These are phyloP conservation scores for Lepidium sativum DNA, from an alignment of 345 rosid genomes.

Conservation along the genomic window DNA sequence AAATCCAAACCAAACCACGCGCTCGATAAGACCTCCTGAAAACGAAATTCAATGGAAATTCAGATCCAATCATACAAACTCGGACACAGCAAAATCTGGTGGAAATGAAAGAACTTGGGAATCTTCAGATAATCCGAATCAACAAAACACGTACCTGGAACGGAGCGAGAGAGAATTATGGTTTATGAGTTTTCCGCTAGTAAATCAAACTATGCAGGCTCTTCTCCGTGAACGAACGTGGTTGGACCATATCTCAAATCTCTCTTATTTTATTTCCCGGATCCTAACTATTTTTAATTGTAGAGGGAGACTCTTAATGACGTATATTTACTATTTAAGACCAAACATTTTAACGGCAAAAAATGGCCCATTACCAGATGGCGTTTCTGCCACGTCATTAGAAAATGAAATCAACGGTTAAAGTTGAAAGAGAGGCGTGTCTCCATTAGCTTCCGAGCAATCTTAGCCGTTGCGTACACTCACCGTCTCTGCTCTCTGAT, in stretches of 20 bases:
- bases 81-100: background rate
- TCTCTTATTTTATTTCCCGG: background rate
- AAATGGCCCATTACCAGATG: background rate
- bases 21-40: background rate
- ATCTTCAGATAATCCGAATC: background rate
- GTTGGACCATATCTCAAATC: conserved; percentile 13
- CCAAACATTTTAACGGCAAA: background rate
- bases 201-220: background rate
- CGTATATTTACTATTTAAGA: background rate
- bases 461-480: conserved; percentile 11
- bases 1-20: background rate
- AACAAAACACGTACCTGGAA: conserved; percentile 8
- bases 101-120: background rate
- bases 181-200: background rate
- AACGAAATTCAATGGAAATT: background rate
- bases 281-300: background rate
- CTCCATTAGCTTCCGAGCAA: conserved; percentile 13
- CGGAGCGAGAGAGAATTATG: background rate
- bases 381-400: background rate
- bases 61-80: conserved; percentile 12
- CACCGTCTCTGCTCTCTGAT: background rate
- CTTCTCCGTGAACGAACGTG: conserved; percentile 14
- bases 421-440: background rate
- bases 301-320: background rate
- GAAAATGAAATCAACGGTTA: background rate